phyloP scores from a whole-genome alignment of 2,329 filamentous ascomycete genomes.

The Seiridium cupressi region DNA sequence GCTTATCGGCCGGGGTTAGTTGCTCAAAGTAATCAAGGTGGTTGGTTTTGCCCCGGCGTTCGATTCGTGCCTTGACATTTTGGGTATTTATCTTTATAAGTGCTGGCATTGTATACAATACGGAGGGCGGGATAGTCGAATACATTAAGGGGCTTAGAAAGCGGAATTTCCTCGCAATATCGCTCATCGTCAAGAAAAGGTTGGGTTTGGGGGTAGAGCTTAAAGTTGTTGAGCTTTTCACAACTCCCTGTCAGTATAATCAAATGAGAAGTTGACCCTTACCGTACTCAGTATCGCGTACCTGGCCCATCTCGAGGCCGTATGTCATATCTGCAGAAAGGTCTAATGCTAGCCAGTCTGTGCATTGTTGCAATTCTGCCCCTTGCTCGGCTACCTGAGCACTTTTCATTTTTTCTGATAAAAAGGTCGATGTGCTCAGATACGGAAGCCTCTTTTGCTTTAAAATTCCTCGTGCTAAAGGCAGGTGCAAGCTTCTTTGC shows the following conservation, averaged over 20 bases:
- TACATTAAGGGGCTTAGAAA: conserved; percentile 13
- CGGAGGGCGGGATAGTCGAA: conserved; percentile 11
- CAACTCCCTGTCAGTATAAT: background rate
- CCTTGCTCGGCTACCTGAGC: conserved; percentile 1
- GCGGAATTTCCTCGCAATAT: conserved; percentile 11
- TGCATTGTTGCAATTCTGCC: conserved; percentile 14
- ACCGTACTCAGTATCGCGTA: conserved; percentile 14
- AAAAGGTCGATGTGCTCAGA: conserved; percentile 19
- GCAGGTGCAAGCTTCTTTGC: conserved; percentile 18
- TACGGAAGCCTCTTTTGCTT: conserved; percentile 13
- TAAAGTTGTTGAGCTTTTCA: conserved; percentile 8
- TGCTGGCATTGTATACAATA: background rate
- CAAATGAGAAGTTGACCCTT: background rate
- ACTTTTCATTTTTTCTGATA: conserved; percentile 14
- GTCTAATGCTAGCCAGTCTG: conserved; percentile 18
- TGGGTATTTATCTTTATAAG: conserved; percentile 2
- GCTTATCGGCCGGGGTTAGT: conserved; percentile 10
- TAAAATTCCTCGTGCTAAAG: conserved; percentile 15
- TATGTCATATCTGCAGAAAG: conserved; percentile 2
- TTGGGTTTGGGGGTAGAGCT: conserved; percentile 9
- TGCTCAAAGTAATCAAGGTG: conserved; percentile 19
- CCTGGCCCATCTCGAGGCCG: conserved; percentile 12
- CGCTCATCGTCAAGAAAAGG: conserved; percentile 8
- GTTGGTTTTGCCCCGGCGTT: conserved; percentile 9
- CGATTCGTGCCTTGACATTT: conserved; percentile 12